Base-by-base conservation (phyloP, 257 asterid species). In the Scutellaria baicalensis region DNA sequence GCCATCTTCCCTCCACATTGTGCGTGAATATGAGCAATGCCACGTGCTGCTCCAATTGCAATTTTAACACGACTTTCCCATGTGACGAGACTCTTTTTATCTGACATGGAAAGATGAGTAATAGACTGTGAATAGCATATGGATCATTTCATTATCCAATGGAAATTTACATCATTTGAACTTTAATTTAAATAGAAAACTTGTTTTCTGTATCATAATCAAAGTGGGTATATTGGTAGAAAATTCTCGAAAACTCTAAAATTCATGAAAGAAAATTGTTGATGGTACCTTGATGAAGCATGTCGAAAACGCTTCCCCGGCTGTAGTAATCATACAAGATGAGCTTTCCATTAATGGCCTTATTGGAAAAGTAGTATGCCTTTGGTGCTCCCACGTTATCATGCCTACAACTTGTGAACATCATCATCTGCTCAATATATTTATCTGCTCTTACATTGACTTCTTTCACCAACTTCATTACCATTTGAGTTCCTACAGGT, bases 31-130 rank as follows among this genome's bases (percentile, higher is more conserved):
- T 76, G 72, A 27, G 80, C 80, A 58, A 79, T 54, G 0, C 82
- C 84, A 40, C 77, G 67, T 18, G 82, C 82, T 50, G 79, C 69
- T 33, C 86, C 86, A 5, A 64, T 27, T 13, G 81, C 83, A 8
- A 78, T 75, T n/a, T 44, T 49, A 9, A 50, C 11, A 9, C 61
- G 71, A 6, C 18, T 20, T 8, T 18, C 17, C 72, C 64, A 67
- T 1, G 33, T 27, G 33, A 27, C 33, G 4, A 27, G 5, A 27
- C 4, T 2, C 4, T 0, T 27, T 27, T 27, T 27, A 1, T 27
- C 33, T 27, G 33, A 27, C 5, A 27, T 27, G 33, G 33, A 5
- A 27, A 27, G 33, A 27, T 27, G 33, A 27, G 33, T 27, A 3
- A 27, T 27, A 27, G 4, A 27, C 33, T 27, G 4, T 27, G 33